Percentiles rank a stretch among this genome's conserved stretches.
Conservation (phyloP, 768 basidiomycete species). For the Hygrophorus pudorinus region DNA sequence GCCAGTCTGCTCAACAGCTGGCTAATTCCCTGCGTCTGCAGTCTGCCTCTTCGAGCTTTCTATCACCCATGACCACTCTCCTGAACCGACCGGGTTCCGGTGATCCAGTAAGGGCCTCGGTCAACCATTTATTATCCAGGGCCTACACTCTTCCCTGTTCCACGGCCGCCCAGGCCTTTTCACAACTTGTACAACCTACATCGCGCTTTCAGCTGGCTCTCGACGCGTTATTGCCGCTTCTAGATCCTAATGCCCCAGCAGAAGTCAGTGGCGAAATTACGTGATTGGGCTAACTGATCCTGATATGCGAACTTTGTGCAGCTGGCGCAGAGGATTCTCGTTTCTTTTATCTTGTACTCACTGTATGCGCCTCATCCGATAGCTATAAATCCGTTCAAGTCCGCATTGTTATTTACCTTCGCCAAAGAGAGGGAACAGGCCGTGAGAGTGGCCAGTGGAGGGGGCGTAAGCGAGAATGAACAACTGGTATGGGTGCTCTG, state of each 20-base stretch:
- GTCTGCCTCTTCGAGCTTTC: no score
- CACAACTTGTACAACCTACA: constrained; percentile 64
- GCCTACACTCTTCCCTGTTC: constrained; percentile 68
- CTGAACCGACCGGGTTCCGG: not conserved
- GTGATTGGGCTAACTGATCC: not conserved
- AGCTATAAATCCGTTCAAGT: constrained; percentile 73
- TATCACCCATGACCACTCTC: not conserved
- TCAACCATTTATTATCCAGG: constrained; percentile 54
- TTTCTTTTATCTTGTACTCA: constrained; percentile 70
- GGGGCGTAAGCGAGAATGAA: constrained; percentile 52
- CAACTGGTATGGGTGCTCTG: constrained; percentile 81
- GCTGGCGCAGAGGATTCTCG: constrained; percentile 68
- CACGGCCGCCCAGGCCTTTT: constrained; percentile 65
- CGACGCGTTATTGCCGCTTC: constrained; percentile 68
- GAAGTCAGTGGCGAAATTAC: constrained; percentile 33
- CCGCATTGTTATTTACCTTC: constrained; percentile 58
- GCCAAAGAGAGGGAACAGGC: constrained; percentile 59
- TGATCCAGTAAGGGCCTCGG: constrained; percentile 51
- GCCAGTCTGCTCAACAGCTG: no score
- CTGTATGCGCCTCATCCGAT: constrained; percentile 76
- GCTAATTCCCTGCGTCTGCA: no score
- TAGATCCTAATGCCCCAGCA: constrained; percentile 40
- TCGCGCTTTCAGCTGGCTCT: constrained; percentile 78
- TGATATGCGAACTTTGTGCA: constrained; percentile 16
- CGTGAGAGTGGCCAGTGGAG: constrained; percentile 34